phyloP scores from a whole-genome alignment of 176 grass and related monocot species.

The Musa troglodytarum region DNA sequence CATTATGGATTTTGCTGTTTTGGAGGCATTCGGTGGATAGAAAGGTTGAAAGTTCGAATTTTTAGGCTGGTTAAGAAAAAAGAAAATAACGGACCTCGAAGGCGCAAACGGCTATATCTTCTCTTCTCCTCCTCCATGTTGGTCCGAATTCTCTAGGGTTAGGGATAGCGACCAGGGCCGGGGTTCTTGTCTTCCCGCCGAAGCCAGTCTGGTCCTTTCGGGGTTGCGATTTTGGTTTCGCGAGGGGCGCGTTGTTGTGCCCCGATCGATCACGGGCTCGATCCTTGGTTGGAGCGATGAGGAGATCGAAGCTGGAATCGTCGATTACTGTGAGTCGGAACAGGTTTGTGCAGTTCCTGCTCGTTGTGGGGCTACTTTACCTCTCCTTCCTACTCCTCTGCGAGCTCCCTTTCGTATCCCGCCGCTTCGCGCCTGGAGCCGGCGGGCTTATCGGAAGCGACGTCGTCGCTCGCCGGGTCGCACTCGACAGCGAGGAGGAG shows the following conservation, averaged over 20 bases:
- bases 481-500: slow-evolving; percentile 30
- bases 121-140: background rate
- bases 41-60: no score
- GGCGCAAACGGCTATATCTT: slow-evolving; percentile 6
- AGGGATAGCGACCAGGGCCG: no score
- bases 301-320: slow-evolving; percentile 10
- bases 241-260: no score
- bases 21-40: no score
- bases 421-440: background rate
- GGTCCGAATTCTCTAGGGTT: background rate
- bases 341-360: slow-evolving; percentile 17
- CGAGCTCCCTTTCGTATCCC: slow-evolving; percentile 35
- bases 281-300: background rate
- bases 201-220: no score
- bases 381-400: slow-evolving; percentile 29
- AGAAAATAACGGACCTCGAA: no score
- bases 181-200: no score
- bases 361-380: slow-evolving; percentile 27
- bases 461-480: background rate
- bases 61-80: no score
- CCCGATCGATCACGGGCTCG: no score
- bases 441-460: background rate
- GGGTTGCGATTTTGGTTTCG: no score
- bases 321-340: background rate
- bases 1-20: no score